Percentiles rank a stretch among this genome's conserved stretches.
Evolutionary conservation across 805 yeast species (phyloP).

Genomic region (Candida hungchunana): DNA sequence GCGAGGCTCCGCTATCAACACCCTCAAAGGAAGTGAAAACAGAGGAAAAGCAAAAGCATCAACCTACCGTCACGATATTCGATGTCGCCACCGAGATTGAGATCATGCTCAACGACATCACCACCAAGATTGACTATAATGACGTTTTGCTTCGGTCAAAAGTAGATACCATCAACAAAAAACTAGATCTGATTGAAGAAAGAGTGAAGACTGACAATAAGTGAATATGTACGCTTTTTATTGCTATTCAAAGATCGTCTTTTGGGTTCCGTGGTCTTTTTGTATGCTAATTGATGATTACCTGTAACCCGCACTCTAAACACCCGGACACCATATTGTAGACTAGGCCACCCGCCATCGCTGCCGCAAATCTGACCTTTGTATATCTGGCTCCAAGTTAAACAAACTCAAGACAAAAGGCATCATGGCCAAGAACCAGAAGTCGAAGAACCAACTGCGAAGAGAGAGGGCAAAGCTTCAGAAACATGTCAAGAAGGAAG

Average conservation of each 20-base stretch:
- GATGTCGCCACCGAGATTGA: conserved; percentile 31
- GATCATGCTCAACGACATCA: conserved; percentile 21
- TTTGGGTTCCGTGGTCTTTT: too few species aligned
- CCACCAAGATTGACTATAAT: conserved; percentile 23
- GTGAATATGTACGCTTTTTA: not conserved
- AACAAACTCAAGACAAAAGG: too few species aligned
- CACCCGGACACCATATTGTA: conserved; percentile 6
- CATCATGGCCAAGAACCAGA: conserved; percentile 19
- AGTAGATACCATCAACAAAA: conserved; percentile 24
- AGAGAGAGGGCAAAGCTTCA: conserved; percentile 26
- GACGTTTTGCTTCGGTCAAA: conserved; percentile 16
- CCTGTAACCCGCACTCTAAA: too few species aligned
- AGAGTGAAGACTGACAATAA: conserved; percentile 4
- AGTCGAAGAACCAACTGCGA: conserved; percentile 35
- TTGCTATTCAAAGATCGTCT: too few species aligned
- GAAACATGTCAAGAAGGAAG: conserved; percentile 8
- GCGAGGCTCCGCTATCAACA: conserved; percentile 13
- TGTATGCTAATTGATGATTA: too few species aligned
- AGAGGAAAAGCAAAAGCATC: too few species aligned
- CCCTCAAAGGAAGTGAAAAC: conserved; percentile 13
- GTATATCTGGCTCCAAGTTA: too few species aligned
- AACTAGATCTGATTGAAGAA: conserved; percentile 23
- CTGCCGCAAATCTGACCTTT: not conserved
- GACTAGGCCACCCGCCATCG: not conserved
- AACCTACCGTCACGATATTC: conserved; percentile 27